Base-by-base conservation (phyloP, 1,139 yeast genomes). In the Trichomonascaceae sp. region DNA sequence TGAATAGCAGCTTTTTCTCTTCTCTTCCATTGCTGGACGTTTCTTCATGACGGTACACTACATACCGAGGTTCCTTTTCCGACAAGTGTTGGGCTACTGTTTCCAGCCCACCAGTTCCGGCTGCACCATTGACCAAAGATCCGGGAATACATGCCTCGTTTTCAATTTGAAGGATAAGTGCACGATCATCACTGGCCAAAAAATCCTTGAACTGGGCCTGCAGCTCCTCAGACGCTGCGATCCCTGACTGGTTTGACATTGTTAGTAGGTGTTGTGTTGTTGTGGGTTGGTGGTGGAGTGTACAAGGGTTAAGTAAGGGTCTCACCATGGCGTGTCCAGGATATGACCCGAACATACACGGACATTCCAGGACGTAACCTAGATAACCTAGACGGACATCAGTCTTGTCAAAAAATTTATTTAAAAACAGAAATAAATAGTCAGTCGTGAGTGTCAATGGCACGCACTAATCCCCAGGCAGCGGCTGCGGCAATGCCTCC, bases 401-500 rank as follows among this genome's bases (percentile, higher is more conserved):
- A n/a, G n/a, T n/a, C n/a, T n/a, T n/a, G n/a, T n/a, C 23, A 20
- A 26, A 26, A 26, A 8, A 26, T 28, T 20, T 17, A 8, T 20
- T 20, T 11, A 20, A 6, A 20, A 8, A 20, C 23, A 6, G 9
- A 20, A 6, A 20, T 9, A 16, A 30, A 31, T 27, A 34, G 27
- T 30, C 23, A 20, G 23, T 6, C 11, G 23, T 20, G 14, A 13
- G 15, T 20, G 16, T 78, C 94, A 43, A 85, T 76, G 43, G 77
- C 60, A 52, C 76, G 78, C 30, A 89, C 97, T 53, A 87, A 70
- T 30, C 75, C 74, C 95, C 95, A 89, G 15, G 98, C 97, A 17
- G 93, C 82, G 5, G 94, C 93, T 4, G 98, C 98, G 17, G 98
- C 98, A 23, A 80, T 62, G 13, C 96, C 93, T 29, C 98, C 98